Base-by-base conservation (phyloP, 805 yeast species). In the Priceomyces castillae region DNA sequence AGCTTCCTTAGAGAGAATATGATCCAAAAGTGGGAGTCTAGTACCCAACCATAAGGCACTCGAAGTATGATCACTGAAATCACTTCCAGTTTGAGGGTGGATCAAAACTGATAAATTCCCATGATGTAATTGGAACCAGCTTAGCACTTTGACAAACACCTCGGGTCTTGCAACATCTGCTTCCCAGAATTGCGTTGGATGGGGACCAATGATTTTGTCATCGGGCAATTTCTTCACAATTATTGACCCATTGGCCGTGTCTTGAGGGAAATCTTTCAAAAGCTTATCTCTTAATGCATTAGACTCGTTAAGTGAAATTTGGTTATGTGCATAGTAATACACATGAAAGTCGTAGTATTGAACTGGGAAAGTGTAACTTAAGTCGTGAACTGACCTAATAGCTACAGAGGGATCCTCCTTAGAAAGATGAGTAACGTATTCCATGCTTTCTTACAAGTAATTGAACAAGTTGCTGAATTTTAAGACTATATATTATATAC, bases 51-150 rank as follows among this genome's bases (percentile, higher is more conserved):
- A 62, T 9, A 64, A 46, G 1, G 67, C 67, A 19, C 57, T 46
- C 16, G 31, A 26, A 17, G 67, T 56, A 46, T 64, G 69, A 42
- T 64, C 67, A 31, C 33, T 11, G 4, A 53, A 34, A 39, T 59
- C 63, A 36, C 57, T 48, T 6, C 69, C 69, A 12, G 67, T 61
- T 38, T 64, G 67, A 3, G 67, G 67, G 40, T 62, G 69, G 37
- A 64, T 59, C 40, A 62, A 50, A 5, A 64, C 67, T 19, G 67
- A 59, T 22, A 64, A 48, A 34, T 44, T 51, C 1, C 64, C 65
- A 41, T 64, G 69, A 43, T 59, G 11, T 41, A 62, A 52, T 39
- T 57, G 64, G 43, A 64, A 62, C 67, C 67, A 64, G 22, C 59
- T 49, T 17, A 64, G 46, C 2, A 62, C 50, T 37, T 49, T 48